phyloP scores from a whole-genome alignment of 1,139 yeast genomes.

The Saccharomyces hybrid region DNA sequence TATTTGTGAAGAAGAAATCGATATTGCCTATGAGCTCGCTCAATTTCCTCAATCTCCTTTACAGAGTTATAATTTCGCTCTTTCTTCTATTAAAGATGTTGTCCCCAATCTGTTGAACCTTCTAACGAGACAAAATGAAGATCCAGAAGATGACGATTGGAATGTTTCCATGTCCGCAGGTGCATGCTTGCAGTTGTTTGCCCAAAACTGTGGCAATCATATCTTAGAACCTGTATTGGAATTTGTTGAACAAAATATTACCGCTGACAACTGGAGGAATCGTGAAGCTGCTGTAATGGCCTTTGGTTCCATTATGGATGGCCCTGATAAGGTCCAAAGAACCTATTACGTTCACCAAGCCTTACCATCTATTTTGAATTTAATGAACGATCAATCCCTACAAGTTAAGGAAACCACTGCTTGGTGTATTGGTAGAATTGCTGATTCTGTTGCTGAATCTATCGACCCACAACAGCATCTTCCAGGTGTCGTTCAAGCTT shows the following conservation, averaged over 20 bases:
- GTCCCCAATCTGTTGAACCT: constrained; percentile 77
- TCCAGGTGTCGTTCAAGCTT: constrained; percentile 63
- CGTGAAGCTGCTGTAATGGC: constrained; percentile 99
- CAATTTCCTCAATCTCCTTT: constrained; percentile 46
- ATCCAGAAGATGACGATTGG: constrained; percentile 91
- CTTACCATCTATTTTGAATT: constrained; percentile 60
- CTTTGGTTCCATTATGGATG: constrained; percentile 92
- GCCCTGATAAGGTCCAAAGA: constrained; percentile 75
- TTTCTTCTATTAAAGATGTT: constrained; percentile 74
- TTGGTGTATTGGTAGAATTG: constrained; percentile 96
- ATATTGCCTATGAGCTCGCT: constrained; percentile 58
- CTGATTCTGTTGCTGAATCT: constrained; percentile 77
- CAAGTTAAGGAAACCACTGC: constrained; percentile 97
- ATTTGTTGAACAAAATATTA: constrained; percentile 72
- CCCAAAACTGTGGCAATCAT: constrained; percentile 79
- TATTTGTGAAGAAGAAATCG: constrained; percentile 92
- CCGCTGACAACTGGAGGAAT: constrained; percentile 62
- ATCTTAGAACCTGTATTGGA: constrained; percentile 78
- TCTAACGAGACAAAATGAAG: constrained; percentile 84
- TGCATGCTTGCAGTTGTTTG: constrained; percentile 88
- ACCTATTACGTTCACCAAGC: constrained; percentile 70
- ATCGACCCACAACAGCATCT: constrained; percentile 59
- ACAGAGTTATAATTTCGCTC: constrained; percentile 63
- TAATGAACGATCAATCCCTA: constrained; percentile 65
- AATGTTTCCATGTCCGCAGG: constrained; percentile 98